Conservation (phyloP, 169 alveolate species). For the Plasmodium cynomolgi region DNA sequence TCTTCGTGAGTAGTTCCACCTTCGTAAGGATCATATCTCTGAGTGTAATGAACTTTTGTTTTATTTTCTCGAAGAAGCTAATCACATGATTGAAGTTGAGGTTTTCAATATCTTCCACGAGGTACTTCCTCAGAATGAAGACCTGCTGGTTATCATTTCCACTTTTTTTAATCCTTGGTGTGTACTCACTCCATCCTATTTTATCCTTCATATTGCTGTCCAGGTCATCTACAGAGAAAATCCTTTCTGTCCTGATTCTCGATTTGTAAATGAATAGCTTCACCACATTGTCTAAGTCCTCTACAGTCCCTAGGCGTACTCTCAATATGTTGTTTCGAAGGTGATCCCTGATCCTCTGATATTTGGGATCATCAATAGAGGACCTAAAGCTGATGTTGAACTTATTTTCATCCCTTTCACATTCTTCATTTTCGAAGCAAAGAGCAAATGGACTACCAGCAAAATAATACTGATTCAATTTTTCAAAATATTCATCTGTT, state of each 20-base stretch:
- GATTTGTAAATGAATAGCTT: conserved; percentile 6
- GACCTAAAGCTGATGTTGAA: conserved; percentile 21
- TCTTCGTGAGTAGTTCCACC: background rate
- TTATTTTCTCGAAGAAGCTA: conserved; percentile 1
- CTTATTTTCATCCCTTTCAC: background rate
- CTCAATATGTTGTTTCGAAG: no score
- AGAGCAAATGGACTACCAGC: background rate
- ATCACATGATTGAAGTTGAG: conserved; percentile 4
- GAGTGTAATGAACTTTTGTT: background rate
- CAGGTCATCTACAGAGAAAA: conserved; percentile 21
- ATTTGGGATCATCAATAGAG: background rate
- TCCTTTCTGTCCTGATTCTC: conserved; percentile 2
- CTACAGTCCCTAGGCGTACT: no score
- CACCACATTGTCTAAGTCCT: conserved; percentile 7
- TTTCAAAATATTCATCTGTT: background rate
- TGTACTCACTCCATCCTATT: conserved; percentile 31
- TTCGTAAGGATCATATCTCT: background rate
- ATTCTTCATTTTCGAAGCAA: conserved; percentile 11
- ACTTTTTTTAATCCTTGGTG: background rate
- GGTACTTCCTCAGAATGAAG: conserved; percentile 7
- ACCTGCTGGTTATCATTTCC: background rate
- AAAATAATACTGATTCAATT: conserved; percentile 5
- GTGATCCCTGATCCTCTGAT: background rate
- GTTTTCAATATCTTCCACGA: conserved; percentile 10
- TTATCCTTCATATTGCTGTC: conserved; percentile 2